These are phyloP conservation scores for Fistulifera pelliculosa DNA, from an alignment of 108 stramenopile species.

Conservation along the genomic window DNA sequence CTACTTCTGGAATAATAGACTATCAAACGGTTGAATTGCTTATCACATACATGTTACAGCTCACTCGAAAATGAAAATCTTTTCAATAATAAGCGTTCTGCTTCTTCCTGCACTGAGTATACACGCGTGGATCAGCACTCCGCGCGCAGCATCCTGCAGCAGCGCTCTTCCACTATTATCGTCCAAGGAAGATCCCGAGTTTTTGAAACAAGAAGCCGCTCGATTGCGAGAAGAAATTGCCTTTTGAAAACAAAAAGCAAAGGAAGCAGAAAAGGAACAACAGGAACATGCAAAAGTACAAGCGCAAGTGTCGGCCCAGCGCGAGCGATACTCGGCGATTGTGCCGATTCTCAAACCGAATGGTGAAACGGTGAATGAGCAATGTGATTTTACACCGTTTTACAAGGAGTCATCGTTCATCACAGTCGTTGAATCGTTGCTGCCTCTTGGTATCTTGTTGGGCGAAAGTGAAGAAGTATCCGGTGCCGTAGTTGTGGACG, in stretches of 20 bases:
- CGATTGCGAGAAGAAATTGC: slow-evolving; percentile 40
- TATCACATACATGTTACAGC: too few species aligned
- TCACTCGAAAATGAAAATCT: too few species aligned
- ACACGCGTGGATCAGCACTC: too few species aligned
- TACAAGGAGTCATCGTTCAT: slow-evolving; percentile 12
- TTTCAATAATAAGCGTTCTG: too few species aligned
- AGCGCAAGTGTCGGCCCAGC: slow-evolving; percentile 9
- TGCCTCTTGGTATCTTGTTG: slow-evolving; percentile 65
- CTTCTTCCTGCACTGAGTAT: too few species aligned
- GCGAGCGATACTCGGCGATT: slow-evolving; percentile 41
- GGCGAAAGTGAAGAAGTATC: slow-evolving; percentile 34
- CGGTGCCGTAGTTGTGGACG: slow-evolving; percentile 48
- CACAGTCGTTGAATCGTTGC: slow-evolving; percentile 22
- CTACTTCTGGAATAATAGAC: too few species aligned
- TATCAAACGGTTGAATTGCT: too few species aligned
- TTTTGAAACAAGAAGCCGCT: slow-evolving; percentile 37
- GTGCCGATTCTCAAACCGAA: slow-evolving; percentile 77
- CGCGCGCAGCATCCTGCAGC: too few species aligned
- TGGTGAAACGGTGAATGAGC: slow-evolving; percentile 54
- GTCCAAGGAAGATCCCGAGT: slow-evolving; percentile 18
- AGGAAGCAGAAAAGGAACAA: slow-evolving; percentile 20
- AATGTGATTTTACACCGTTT: slow-evolving; percentile 51
- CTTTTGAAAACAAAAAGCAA: slow-evolving; percentile 32
- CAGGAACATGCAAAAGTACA: slow-evolving; percentile 18
- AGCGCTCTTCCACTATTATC: too few species aligned